Evolutionary conservation across 306 rosid species (phyloP).

Genomic region (Cucumis sativus): DNA sequence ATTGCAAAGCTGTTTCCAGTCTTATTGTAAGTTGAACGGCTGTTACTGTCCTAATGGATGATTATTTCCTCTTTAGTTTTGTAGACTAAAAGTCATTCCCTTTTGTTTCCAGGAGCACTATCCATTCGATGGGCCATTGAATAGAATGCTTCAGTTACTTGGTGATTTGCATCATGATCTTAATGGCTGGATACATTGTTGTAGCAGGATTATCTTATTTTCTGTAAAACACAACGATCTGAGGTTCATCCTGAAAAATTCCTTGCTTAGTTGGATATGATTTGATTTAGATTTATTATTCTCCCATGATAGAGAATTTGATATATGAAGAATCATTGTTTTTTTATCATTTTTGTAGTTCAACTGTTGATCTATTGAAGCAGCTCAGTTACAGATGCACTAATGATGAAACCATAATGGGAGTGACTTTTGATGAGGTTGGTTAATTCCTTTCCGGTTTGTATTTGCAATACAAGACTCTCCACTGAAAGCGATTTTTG

Average conservation of each 20-base stretch:
- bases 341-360: conserved; percentile 21
- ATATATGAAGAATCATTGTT: background rate
- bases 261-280: background rate
- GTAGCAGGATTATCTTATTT: conserved; percentile 47
- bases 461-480: background rate
- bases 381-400: conserved; percentile 42
- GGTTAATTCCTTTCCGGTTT: conserved; percentile 16
- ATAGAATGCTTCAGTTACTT: conserved; percentile 45
- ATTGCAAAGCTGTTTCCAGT: conserved; percentile 51
- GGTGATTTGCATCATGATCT: conserved; percentile 30
- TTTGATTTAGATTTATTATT: background rate
- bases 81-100: conserved; percentile 1
- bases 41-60: background rate
- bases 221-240: conserved; percentile 46
- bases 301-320: background rate
- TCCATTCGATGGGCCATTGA: conserved; percentile 37
- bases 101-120: conserved; percentile 31
- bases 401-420: conserved; percentile 37
- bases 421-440: conserved; percentile 54
- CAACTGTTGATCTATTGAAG: conserved; percentile 50
- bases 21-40: conserved; percentile 53
- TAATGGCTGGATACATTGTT: conserved; percentile 52
- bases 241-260: conserved; percentile 33
- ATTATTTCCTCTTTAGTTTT: background rate
- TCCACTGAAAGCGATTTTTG: background rate